Evolutionary conservation across 805 yeast species (phyloP), one percentile per base, ranked within the genome.

Genomic region (Wickerhamomyces rabaulensis): DNA sequence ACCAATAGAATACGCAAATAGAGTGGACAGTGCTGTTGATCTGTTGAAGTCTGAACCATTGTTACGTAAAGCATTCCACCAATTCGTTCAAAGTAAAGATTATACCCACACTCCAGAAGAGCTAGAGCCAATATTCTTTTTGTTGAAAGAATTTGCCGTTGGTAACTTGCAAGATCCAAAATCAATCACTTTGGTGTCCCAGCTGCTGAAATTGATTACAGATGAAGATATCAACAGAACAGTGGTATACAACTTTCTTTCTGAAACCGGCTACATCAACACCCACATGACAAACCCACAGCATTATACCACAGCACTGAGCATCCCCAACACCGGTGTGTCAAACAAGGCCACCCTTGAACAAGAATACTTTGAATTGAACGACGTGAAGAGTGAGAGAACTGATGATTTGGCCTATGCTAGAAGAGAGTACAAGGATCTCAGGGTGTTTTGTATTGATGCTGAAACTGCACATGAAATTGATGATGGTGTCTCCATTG

Each of bases 401-500:
- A 40, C 22, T 5, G 21, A 26, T 15, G 59, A 60, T 36, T 41
- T 55, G 3, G 54, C 61, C 0, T 43, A 44, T 2, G 41, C 61
- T 20, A 66, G 84, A 53, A 52, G 53, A n/a, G 71, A 71, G 23
- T 76, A 73, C 52, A 64, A 65, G 0, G 65, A 72, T 40, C 57
- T 75, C 12, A 74, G 78, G 0, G 81, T 90, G 2, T 92, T 80
- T 61, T 90, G 97, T 65, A 88, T 92, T 48, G 99, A 94, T 65
- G 74, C 84, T 3, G 78, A 70, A 4, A 74, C 73, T 38, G 96
- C 98, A 0, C 84, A 84, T 54, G 98, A 94, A 63, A 85, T 94
- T 49, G 99, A 92, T 64, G 99, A 92, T 65, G 99, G 97, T 41
- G 73, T 92, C 23, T 79, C 96, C 1, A 69, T 92, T 17, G 69